Conservation (phyloP, 257 asterid genomes). For the Solanum virginianum region DNA sequence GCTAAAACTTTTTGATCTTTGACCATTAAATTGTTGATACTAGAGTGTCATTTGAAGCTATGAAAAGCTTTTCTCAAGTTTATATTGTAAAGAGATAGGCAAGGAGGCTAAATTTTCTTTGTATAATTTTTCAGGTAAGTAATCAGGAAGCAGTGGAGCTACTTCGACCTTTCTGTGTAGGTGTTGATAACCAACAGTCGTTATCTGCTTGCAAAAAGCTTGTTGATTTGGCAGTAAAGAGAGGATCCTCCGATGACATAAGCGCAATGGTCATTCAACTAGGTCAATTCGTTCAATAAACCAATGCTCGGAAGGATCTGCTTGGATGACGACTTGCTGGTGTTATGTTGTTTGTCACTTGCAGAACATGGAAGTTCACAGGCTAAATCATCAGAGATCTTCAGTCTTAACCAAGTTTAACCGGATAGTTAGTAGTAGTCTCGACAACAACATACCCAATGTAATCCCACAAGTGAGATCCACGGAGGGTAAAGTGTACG, state of each 20-base stretch:
- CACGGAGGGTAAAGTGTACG: not conserved
- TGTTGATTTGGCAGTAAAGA: conserved; percentile 39
- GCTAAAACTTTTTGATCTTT: not conserved
- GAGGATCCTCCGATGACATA: conserved; percentile 68
- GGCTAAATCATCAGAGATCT: not conserved
- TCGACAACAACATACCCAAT: not conserved
- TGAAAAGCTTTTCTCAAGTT: not conserved
- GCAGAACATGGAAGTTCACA: not conserved
- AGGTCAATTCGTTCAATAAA: conserved; percentile 26
- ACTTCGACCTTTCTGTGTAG: conserved; percentile 29
- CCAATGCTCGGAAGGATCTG: not conserved
- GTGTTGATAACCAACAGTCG: conserved; percentile 21
- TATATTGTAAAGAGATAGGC: not conserved
- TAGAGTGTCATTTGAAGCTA: not conserved
- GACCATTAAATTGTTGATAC: too few relatives aligned
- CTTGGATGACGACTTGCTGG: not conserved
- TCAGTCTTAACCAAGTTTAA: not conserved
- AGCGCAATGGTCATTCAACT: conserved; percentile 53
- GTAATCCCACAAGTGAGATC: not conserved
- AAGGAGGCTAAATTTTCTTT: not conserved
- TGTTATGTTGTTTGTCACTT: not conserved
- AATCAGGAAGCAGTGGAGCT: conserved; percentile 78
- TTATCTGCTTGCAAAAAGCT: conserved; percentile 62
- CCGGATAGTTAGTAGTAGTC: not conserved
- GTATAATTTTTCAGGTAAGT: conserved; percentile 36